A percentile compares a stretch with the other conserved stretches of the same genome.
These are phyloP conservation scores for Cryphonectria carpinicola DNA, from an alignment of 2,329 filamentous ascomycete genomes.

Conservation along the genomic window DNA sequence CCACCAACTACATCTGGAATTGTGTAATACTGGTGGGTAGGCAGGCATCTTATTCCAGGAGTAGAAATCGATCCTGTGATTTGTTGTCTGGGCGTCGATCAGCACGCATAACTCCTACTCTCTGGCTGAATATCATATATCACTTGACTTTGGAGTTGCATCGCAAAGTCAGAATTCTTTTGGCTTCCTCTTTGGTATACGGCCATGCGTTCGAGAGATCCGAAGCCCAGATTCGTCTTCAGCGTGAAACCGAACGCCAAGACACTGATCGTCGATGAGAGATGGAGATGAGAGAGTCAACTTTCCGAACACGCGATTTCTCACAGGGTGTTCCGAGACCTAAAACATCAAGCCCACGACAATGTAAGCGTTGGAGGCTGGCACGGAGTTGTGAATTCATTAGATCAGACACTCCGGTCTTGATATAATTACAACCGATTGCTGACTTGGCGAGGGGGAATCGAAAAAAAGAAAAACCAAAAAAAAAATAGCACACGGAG, in stretches of 20 bases:
- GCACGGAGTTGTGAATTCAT: conserved; percentile 47
- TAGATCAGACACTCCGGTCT: conserved; percentile 45
- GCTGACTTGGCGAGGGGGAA: conserved; percentile 52
- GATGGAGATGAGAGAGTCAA: background rate
- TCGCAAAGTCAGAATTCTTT: conserved; percentile 47
- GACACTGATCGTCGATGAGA: conserved; percentile 47
- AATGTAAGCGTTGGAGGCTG: conserved; percentile 53
- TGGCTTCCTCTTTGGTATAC: conserved; percentile 53
- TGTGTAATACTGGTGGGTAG: background rate
- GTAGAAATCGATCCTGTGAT: background rate
- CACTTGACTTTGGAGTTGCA: conserved; percentile 50
- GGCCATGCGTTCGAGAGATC: conserved; percentile 49
- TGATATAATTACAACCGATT: conserved; percentile 47
- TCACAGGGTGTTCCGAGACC: conserved; percentile 29
- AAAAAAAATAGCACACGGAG: conserved; percentile 50
- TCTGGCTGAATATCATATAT: background rate
- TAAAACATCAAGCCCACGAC: conserved; percentile 55
- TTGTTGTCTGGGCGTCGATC: background rate
- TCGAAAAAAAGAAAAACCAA: conserved; percentile 48
- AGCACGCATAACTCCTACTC: too few species aligned
- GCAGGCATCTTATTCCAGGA: background rate
- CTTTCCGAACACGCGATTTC: background rate
- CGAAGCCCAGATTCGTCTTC: conserved; percentile 55
- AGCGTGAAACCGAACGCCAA: conserved; percentile 56
- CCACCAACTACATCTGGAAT: background rate